Base-by-base conservation (phyloP, 2,329 filamentous ascomycete genomes). In the Paecilomyces variotii region DNA sequence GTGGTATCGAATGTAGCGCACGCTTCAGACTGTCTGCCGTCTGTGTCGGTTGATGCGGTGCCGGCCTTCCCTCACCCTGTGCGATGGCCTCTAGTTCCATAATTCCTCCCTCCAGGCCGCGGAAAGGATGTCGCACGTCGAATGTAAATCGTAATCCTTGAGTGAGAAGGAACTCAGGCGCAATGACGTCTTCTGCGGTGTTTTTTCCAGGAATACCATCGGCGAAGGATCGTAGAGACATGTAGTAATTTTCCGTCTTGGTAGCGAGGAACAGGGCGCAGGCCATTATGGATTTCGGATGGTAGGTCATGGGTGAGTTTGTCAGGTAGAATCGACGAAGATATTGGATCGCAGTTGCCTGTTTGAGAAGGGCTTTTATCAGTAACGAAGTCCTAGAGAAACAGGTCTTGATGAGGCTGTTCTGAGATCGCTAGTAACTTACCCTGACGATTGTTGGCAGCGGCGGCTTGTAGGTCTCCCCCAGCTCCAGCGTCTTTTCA, bases 221-320 rank as follows among this genome's bases (percentile, higher is more conserved):
- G 27, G 84, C 85, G 68, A 96, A 95, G 55, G 80, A 77, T 1
- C 78, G 77, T 27, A 87, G 78, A 7, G 85, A 83, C 60, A 87
- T 85, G 72, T 93, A 92, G 71, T 87, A 84, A 60, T 90, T 90
- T 70, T 99, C 93, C 3, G 91, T 90, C 77, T 99, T 99, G 68
- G 88, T 91, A 9, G 91, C 91, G 63, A 99, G 89, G 79, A 95
- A 97, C 57, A 99, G 83, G 35, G 89, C 90, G 30, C 91, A 94
- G 70, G 92, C 90, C 71, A 96, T 86, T 64, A 97, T 89, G 62
- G 91, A 87, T 62, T 90, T 89, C 0, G 92, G 93, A 62, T 93
- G 90, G 72, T 99, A 97, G 30, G 92, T 96, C 90, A 97, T 96
- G 68, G 92, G 85, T 49, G 90, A 95, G 76, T 97, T 96, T 69